Percentiles rank a stretch among this genome's conserved stretches.
phyloP scores from a whole-genome alignment of 306 rosid species.

The Vigna radiata region DNA sequence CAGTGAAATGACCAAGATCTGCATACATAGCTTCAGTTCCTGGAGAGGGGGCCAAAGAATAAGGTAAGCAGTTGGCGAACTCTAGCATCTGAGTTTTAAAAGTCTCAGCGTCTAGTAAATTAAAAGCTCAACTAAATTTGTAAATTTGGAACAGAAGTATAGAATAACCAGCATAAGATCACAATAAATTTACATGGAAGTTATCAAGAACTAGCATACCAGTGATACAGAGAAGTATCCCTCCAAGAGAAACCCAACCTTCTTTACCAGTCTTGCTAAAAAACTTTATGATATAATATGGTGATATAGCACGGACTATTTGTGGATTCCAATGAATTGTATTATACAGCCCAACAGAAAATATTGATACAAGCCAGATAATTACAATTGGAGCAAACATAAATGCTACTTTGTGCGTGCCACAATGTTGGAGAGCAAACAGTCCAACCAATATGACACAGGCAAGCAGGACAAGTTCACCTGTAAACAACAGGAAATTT shows the following conservation, averaged over 20 bases:
- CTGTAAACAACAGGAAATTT: slow-evolving; percentile 51
- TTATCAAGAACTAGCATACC: slow-evolving; percentile 61
- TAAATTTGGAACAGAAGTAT: slow-evolving; percentile 33
- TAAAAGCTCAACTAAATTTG: slow-evolving; percentile 36
- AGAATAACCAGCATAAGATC: slow-evolving; percentile 32
- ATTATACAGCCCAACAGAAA: slow-evolving; percentile 81
- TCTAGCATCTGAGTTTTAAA: slow-evolving; percentile 13
- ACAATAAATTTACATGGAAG: slow-evolving; percentile 21
- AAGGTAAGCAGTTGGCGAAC: slow-evolving; percentile 25
- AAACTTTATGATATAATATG: slow-evolving; percentile 74
- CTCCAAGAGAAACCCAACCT: slow-evolving; percentile 93
- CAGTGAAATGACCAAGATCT: slow-evolving; percentile 94
- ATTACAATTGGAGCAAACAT: slow-evolving; percentile 79
- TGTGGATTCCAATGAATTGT: slow-evolving; percentile 74
- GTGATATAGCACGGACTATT: slow-evolving; percentile 68
- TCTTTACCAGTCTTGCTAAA: slow-evolving; percentile 73
- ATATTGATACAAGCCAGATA: slow-evolving; percentile 78
- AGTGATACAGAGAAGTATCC: slow-evolving; percentile 81
- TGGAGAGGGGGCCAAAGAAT: slow-evolving; percentile 42
- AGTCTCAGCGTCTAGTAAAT: slow-evolving; percentile 6
- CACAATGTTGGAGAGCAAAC: slow-evolving; percentile 90
- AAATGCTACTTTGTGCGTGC: slow-evolving; percentile 86
- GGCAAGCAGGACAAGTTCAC: slow-evolving; percentile 75
- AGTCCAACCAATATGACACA: slow-evolving; percentile 84
- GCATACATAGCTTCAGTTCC: slow-evolving; percentile 97